Evolutionary conservation across 2,329 filamentous ascomycete species (phyloP).

Genomic region (Graphium sp.): DNA sequence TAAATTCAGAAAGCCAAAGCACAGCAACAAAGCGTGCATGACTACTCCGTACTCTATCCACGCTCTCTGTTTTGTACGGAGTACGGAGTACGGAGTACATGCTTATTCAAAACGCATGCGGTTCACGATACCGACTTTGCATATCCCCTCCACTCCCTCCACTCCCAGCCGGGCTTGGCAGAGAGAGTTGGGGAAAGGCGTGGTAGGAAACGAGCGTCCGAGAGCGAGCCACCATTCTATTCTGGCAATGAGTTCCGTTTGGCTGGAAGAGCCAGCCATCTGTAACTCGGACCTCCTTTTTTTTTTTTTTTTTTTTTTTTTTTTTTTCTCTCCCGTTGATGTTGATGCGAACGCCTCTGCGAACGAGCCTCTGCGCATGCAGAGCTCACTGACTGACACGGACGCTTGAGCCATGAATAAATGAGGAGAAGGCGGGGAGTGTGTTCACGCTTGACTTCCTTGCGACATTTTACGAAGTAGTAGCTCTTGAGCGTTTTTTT

Average conservation of each 20-base stretch:
- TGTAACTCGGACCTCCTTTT: not conserved
- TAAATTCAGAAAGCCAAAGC: too few relatives aligned
- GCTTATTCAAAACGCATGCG: not conserved
- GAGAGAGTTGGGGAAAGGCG: not conserved
- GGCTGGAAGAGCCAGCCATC: not conserved
- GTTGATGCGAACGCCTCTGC: too few relatives aligned
- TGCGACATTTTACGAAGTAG: too few relatives aligned
- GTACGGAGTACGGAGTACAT: not conserved
- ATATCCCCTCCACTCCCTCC: too few relatives aligned
- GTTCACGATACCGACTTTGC: not conserved
- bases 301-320: not conserved
- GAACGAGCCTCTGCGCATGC: too few relatives aligned
- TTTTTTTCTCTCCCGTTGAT: constrained; percentile 1
- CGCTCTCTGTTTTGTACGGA: constrained; percentile 2
- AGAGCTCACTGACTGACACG: too few relatives aligned
- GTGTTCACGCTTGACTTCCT: too few relatives aligned
- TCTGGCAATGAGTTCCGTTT: not conserved
- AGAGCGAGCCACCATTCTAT: not conserved
- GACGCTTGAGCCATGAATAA: too few relatives aligned
- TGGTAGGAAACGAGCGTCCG: not conserved
- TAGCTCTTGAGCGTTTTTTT: too few relatives aligned
- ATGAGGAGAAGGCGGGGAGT: too few relatives aligned
- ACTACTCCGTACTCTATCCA: constrained; percentile 3
- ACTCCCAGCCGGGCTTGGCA: not conserved
- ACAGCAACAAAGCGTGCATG: constrained; percentile 3